These are phyloP conservation scores for Umbellularia californica DNA, from an alignment of 164 flowering plant species.

Conservation along the genomic window DNA sequence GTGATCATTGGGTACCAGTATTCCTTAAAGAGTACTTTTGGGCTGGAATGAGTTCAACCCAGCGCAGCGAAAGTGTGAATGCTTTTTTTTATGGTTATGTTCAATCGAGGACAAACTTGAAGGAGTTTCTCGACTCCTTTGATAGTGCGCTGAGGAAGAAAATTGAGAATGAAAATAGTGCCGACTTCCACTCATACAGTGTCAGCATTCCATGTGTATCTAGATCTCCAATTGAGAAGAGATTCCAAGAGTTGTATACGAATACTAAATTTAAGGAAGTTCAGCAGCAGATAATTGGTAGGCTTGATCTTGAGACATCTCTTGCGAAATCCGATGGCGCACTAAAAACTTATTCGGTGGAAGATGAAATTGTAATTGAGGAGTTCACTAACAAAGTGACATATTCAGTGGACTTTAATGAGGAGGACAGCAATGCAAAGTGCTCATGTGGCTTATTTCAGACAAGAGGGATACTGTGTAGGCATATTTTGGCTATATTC, in stretches of 20 bases:
- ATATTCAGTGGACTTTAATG: too few species aligned
- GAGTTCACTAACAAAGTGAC: too few species aligned
- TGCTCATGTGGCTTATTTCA: too few species aligned
- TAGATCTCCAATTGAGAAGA: too few species aligned
- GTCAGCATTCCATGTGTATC: too few species aligned
- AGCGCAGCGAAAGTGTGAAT: constrained; percentile 35
- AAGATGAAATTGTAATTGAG: too few species aligned
- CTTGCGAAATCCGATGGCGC: constrained; percentile 2
- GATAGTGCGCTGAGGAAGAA: constrained; percentile 54
- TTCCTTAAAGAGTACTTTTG: constrained; percentile 54
- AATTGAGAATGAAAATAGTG: constrained; percentile 37
- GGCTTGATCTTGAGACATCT: constrained; percentile 19
- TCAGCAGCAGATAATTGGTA: constrained; percentile 42
- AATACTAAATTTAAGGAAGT: constrained; percentile 39
- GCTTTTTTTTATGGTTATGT: constrained; percentile 58
- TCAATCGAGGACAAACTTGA: constrained; percentile 56
- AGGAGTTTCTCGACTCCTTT: constrained; percentile 65
- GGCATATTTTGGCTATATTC: too few species aligned
- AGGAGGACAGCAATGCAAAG: too few species aligned
- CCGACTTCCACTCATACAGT: constrained; percentile 21
- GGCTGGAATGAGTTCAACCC: constrained; percentile 53
- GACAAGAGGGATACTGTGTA: too few species aligned
- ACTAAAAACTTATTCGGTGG: not conserved
- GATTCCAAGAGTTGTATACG: constrained; percentile 22
- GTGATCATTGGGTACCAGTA: constrained; percentile 65